Percentiles rank a stretch among this genome's conserved stretches.
Evolutionary conservation across 805 yeast genomes (phyloP).

Genomic region (Grigorovia humatica): DNA sequence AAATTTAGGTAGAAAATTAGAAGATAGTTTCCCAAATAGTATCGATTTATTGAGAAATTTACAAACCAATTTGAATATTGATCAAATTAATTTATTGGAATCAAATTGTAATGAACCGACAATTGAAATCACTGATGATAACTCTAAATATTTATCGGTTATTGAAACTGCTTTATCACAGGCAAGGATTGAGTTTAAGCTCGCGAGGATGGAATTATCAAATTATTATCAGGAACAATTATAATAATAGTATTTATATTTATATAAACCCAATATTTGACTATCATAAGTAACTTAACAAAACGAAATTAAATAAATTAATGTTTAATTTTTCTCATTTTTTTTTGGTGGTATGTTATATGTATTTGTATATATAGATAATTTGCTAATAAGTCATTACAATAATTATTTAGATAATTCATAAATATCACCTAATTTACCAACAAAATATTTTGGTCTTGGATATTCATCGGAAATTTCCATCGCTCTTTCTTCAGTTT

Average conservation of each 20-base stretch:
- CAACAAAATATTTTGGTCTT: constrained; percentile 59
- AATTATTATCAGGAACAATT: constrained; percentile 32
- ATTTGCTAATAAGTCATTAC: neutral
- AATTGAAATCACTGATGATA: constrained; percentile 23
- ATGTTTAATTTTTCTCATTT: neutral
- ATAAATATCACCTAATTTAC: constrained; percentile 66
- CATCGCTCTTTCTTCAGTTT: constrained; percentile 53
- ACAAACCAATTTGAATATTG: constrained; percentile 8
- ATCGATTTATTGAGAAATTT: constrained; percentile 6
- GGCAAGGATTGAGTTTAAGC: constrained; percentile 38
- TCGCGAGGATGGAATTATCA: constrained; percentile 37
- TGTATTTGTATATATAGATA: neutral
- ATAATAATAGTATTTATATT: constrained; percentile 7
- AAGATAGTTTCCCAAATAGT: constrained; percentile 16
- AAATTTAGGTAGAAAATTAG: constrained; percentile 54
- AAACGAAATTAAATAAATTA: neutral
- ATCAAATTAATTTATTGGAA: constrained; percentile 9
- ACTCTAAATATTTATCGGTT: constrained; percentile 33
- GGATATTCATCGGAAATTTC: constrained; percentile 26
- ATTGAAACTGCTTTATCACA: constrained; percentile 38
- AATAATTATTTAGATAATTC: constrained; percentile 29
- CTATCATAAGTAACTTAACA: neutral
- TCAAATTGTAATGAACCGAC: constrained; percentile 4
- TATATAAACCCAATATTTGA: neutral
- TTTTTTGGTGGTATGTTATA: neutral